Evolutionary conservation across 2,329 filamentous ascomycete species (phyloP), one percentile per base, ranked within the genome.

Genomic region (Exophiala phaeomuriformis): DNA sequence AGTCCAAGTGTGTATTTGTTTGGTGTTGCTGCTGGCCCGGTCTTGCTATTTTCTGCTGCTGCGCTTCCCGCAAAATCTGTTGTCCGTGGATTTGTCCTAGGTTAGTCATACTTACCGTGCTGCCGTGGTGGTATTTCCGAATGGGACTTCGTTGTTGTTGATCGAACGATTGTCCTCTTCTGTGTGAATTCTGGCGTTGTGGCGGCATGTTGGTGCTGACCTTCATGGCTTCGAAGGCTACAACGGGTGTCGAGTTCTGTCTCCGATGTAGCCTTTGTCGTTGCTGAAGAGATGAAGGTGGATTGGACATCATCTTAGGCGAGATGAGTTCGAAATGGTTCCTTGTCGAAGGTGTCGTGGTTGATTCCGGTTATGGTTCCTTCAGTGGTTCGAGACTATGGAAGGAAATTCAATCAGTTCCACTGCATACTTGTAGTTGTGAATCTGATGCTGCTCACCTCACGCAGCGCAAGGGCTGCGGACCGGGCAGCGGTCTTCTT

Each of bases 31-130:
- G 69, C 66, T 71, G 77, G 80, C 85, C 84, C 82, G 85, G 85
- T 82, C 86, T 83, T 81, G 81, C 81, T 80, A 83, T 80, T 80
- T 82, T 82, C 77, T 90, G 87, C 84, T 88, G 83, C 82, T 91
- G 88, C 83, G 85, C 80, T 87, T 88, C 86, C 85, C 85, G 86
- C 84, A 89, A 80, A 75, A 82, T 79, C 80, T 89, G 85, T 81
- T 90, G 86, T 80, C 76, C 75, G 74, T 79, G 71, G 71, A 73
- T 75, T 66, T 64, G 57, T 76, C 76, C 72, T 79, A 75, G 75
- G 76, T 73, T 76, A 70, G 73, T 81, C 74, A 75, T 77, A 58
- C 79, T 74, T 74, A 64, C 63, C 51, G 58, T 56, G 52, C 53
- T 61, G 56, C 61, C 61, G 47, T 57, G 55, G 12, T 58, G 57